Base-by-base conservation (phyloP, 2,329 filamentous ascomycete genomes). In the Dactylellina cionopaga region DNA sequence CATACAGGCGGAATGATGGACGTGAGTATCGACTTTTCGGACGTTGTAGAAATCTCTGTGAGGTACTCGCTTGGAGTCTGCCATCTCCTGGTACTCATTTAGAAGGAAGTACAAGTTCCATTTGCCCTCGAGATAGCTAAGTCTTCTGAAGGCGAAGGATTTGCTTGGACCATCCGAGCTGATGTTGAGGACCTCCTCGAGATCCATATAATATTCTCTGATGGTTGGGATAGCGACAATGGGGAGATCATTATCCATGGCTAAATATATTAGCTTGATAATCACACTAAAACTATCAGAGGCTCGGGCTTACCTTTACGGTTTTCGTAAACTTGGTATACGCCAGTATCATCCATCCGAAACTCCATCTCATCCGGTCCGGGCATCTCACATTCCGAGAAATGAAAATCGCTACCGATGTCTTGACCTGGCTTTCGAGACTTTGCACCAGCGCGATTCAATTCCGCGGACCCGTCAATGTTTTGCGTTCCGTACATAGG, bases 41-140 rank as follows among this genome's bases (percentile, higher is more conserved):
- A 99, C 95, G 79, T 99, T 99, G 84, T 99, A 99, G 79, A 99
- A 99, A 81, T 99, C 95, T 83, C 95, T 89, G 81, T 99, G 95
- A 1, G 95, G 95, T 60, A 98, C 95, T 77, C 91, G 94, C 66
- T 99, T 99, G 80, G 92, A 97, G 83, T 99, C 95, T 69, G 95
- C 94, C 56, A 96, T 95, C 81, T 99, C 95, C 79, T 98, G 93
- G 76, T 98, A 98, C 80, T 97, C 95, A 79, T 99, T 98, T 68
- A 98, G 83, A 27, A 99, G 86, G 19, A 89, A 87, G 79, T 99
- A 97, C 19, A 99, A 85, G 79, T 97, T 96, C 82, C 96, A 99
- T 79, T 97, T 97, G 71, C 92, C 94, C 82, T 99, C 95, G 6
- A 99, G 83, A 79, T 98, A 99, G 77, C 96, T 94, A 49, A 99